Base-by-base conservation (phyloP, 2,329 filamentous ascomycete genomes). In the Hypomyces rosellus region DNA sequence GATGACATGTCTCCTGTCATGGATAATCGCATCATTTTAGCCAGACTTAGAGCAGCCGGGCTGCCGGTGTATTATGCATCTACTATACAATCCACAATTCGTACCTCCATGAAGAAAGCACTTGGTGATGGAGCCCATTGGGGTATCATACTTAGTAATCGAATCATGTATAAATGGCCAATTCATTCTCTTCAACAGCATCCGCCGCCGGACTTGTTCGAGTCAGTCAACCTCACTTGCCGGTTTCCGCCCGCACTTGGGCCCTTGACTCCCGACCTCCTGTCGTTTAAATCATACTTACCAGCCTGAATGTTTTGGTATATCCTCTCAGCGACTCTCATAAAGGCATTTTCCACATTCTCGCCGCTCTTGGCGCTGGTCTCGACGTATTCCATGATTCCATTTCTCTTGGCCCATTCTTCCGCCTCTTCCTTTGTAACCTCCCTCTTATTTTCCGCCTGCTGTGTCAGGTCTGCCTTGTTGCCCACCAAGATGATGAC, bases 281-380 rank as follows among this genome's bases (percentile, higher is more conserved):
- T 80, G 68, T 97, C 92, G 65, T 96, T 95, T 59, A 97, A 73
- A 70, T 99, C 91, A 66, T 97, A 97, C 65, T 84, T 89, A 11
- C 93, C 93, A 1, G 89, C 89, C 73, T 96, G 89, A 55, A 99
- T 96, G 63, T 97, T 97, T 66, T 92, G 84, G 65, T 95, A 95
- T 73, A 99, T 97, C 68, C 91, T 79, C 74, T 96, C 90, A 16
- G 93, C 90, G 13, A 97, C 91, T 63, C 93, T 84, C 64, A 95
- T 79, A 63, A 99, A 99, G 2, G 93, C 93, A 59, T 84, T 81
- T 68, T 99, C 93, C 34, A 99, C 93, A 46, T 89, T 89, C 65
- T 95, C 89, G 47, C 93, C 93, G 55, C 86, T 95, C 76, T 97
- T 99, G 45, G 93, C 93, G 58, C 86, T 91, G 37, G 93, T 99